Percentiles rank a stretch among this genome's conserved stretches.
These are phyloP conservation scores for Scedosporium apiospermum DNA, from an alignment of 2,329 filamentous ascomycete species.

Conservation along the genomic window DNA sequence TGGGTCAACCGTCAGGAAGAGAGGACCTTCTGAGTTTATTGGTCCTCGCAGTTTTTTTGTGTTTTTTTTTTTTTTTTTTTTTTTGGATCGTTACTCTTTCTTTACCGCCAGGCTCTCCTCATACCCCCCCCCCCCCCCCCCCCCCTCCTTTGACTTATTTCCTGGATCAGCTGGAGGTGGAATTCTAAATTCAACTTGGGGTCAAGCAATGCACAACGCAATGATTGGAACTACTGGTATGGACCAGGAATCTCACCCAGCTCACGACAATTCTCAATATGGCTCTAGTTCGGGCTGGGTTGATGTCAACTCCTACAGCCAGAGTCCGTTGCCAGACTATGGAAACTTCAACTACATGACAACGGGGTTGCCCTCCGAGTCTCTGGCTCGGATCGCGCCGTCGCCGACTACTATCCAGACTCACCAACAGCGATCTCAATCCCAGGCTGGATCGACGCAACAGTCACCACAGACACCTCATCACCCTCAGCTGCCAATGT, in stretches of 20 bases:
- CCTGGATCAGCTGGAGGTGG: not conserved
- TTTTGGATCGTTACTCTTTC: no score
- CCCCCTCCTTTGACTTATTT: not conserved
- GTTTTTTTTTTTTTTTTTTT: no score
- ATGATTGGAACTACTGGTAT: constrained; percentile 35
- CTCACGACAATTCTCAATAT: constrained; percentile 30
- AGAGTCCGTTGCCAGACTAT: constrained; percentile 59
- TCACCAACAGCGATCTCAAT: constrained; percentile 25
- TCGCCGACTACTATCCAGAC: constrained; percentile 47
- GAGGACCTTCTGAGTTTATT: no score
- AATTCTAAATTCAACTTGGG: no score
- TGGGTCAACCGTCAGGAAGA: no score
- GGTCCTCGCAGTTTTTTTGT: no score
- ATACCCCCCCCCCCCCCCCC: no score
- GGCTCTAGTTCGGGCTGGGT: constrained; percentile 40
- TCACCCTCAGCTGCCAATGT: constrained; percentile 48
- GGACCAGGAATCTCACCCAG: constrained; percentile 35
- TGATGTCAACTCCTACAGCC: constrained; percentile 52
- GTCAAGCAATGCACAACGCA: constrained; percentile 32
- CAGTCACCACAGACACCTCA: constrained; percentile 33
- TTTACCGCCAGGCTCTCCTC: no score
- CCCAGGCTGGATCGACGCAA: constrained; percentile 16
- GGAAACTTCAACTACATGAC: constrained; percentile 49
- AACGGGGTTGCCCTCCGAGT: constrained; percentile 40
- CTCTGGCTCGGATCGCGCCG: constrained; percentile 43